A percentile compares a stretch with the other conserved stretches of the same genome.
Evolutionary conservation across 139 green algal genomes (phyloP).

Genomic region (Chloropicon primus): DNA sequence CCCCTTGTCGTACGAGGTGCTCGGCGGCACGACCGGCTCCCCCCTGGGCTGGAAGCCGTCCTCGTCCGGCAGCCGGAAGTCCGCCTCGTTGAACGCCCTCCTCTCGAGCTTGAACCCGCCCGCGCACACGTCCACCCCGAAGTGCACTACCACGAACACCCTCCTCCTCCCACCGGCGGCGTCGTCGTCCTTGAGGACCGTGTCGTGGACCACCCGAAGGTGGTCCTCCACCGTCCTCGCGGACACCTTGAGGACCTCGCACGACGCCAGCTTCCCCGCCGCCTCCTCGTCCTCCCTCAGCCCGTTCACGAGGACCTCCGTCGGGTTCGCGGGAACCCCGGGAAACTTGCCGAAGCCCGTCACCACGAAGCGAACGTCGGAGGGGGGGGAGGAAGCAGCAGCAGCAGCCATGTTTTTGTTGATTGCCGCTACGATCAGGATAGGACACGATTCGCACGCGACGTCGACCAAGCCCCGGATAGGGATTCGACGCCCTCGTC

Average conservation of each 20-base stretch:
- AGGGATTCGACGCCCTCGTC: too few species aligned
- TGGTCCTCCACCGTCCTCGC: not conserved
- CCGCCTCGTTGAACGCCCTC: conserved; percentile 25
- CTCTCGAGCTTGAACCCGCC: conserved; percentile 19
- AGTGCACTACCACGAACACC: conserved; percentile 9
- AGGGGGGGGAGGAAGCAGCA: too few species aligned
- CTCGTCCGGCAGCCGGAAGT: conserved; percentile 26
- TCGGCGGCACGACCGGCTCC: not conserved
- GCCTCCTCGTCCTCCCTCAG: conserved; percentile 7
- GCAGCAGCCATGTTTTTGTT: too few species aligned
- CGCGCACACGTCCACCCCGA: conserved; percentile 23
- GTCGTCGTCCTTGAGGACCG: not conserved
- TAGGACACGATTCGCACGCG: too few species aligned
- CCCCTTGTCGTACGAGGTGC: not conserved
- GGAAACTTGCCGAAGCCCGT: conserved; percentile 23
- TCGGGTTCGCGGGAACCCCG: conserved; percentile 18
- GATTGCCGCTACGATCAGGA: too few species aligned
- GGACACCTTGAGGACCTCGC: not conserved
- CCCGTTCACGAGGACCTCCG: conserved; percentile 10
- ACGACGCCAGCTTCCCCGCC: not conserved
- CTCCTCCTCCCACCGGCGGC: not conserved
- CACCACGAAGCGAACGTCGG: conserved; percentile 4
- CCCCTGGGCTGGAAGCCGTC: conserved; percentile 9
- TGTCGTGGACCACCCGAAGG: not conserved
- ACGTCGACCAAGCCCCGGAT: too few species aligned